phyloP scores from a whole-genome alignment of 75 land plant genomes.

The Pinus tabuliformis region DNA sequence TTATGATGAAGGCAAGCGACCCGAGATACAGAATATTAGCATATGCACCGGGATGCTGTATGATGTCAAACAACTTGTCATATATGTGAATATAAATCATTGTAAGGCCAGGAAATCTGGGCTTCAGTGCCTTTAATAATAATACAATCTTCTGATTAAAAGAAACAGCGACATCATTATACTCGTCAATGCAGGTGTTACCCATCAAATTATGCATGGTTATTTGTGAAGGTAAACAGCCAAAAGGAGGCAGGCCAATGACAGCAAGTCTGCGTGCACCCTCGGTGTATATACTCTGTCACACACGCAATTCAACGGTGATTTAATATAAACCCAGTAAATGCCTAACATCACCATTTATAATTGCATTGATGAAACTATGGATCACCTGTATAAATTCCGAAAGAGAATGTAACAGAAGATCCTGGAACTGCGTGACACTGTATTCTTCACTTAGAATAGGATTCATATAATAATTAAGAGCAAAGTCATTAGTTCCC shows the following conservation, averaged over 20 bases:
- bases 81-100: constrained; percentile 37
- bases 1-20: too few species aligned
- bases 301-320: too few species aligned
- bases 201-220: constrained; percentile 25
- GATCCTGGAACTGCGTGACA: constrained; percentile 37
- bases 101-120: constrained; percentile 4
- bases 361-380: neutral
- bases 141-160: too few species aligned
- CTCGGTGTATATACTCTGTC: too few species aligned
- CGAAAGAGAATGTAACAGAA: constrained; percentile 25
- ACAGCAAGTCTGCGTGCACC: too few species aligned
- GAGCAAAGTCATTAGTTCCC: constrained; percentile 70
- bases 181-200: constrained; percentile 20
- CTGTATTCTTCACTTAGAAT: constrained; percentile 29
- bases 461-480: constrained; percentile 83
- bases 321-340: too few species aligned
- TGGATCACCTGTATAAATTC: constrained; percentile 39
- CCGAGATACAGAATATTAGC: constrained; percentile 9
- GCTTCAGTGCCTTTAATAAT: constrained; percentile 3
- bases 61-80: constrained; percentile 20
- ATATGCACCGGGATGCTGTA: constrained; percentile 28
- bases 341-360: neutral
- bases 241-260: too few species aligned
- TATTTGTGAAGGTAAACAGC: constrained; percentile 58
- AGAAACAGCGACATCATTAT: constrained; percentile 13